phyloP scores from a whole-genome alignment of 805 yeast genomes.

The Candida suzukii region DNA sequence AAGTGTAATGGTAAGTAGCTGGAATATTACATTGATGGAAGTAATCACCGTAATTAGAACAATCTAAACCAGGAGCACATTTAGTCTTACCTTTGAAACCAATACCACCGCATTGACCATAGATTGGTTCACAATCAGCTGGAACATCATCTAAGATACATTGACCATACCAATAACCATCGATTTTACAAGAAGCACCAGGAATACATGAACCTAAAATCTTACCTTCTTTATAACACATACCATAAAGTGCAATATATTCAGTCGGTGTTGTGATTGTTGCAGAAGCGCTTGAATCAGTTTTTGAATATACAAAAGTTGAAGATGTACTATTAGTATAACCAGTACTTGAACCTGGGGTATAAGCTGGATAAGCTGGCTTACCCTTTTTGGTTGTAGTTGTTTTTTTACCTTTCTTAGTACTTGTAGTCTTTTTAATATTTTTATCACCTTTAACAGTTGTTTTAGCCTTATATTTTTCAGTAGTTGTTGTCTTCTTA shows the following conservation, averaged over 20 bases:
- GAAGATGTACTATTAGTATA: no score
- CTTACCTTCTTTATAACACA: slow-evolving; percentile 5
- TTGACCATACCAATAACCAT: slow-evolving; percentile 6
- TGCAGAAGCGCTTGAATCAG: no score
- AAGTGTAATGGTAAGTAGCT: slow-evolving; percentile 2
- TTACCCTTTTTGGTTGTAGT: no score
- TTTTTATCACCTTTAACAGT: no score
- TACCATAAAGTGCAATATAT: slow-evolving; percentile 5
- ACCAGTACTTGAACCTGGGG: neutral
- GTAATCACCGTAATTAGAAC: slow-evolving; percentile 4
- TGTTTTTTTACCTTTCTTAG: no score
- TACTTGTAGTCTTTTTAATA: no score
- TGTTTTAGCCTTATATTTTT: no score
- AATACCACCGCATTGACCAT: slow-evolving; percentile 8
- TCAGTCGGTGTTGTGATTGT: neutral
- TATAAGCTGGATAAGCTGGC: neutral
- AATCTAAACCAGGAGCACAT: slow-evolving; percentile 5
- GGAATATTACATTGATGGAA: slow-evolving; percentile 7
- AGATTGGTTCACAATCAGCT: neutral
- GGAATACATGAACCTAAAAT: slow-evolving; percentile 5
- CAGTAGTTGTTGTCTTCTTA: no score
- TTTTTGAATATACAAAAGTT: neutral
- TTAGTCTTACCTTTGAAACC: slow-evolving; percentile 1
- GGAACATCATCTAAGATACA: slow-evolving; percentile 3
- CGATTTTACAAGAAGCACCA: slow-evolving; percentile 4